phyloP scores from a whole-genome alignment of 495 filamentous ascomycete genomes.

The Aspergillus panamensis region DNA sequence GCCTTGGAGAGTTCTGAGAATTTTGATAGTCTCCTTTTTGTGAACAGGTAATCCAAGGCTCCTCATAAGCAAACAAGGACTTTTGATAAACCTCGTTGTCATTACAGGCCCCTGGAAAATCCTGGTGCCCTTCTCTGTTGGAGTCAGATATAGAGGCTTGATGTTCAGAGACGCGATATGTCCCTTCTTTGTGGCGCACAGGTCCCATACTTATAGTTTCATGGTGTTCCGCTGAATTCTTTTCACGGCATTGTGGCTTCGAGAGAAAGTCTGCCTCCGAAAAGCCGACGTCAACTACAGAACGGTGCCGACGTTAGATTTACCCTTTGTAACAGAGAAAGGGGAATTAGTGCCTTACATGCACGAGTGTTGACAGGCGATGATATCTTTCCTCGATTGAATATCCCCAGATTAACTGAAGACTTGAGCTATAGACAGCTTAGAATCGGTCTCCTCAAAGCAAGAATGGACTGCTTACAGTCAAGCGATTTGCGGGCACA shows the following conservation, averaged over 20 bases:
- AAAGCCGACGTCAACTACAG: conserved; percentile 65
- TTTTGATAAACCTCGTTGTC: too few relatives aligned
- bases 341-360: conserved; percentile 29
- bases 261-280: conserved; percentile 63
- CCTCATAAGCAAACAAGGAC: too few relatives aligned
- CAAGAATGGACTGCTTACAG: conserved; percentile 42
- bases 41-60: too few relatives aligned
- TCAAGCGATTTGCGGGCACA: conserved; percentile 59
- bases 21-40: background rate
- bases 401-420: conserved; percentile 55
- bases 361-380: conserved; percentile 49
- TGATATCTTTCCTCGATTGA: conserved; percentile 67
- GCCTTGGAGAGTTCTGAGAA: background rate
- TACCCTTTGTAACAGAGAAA: conserved; percentile 11
- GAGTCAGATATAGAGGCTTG: too few relatives aligned
- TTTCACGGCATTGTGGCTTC: background rate
- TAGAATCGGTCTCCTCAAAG: conserved; percentile 20
- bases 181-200: conserved; percentile 19
- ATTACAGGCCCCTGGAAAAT: too few relatives aligned
- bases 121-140: too few relatives aligned
- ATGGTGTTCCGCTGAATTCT: background rate
- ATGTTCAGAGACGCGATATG: background rate
- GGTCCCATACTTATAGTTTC: background rate
- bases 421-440: conserved; percentile 46
- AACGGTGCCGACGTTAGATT: background rate